Evolutionary conservation across 2,329 filamentous ascomycete genomes (phyloP).

Genomic region (Arthrobotrys sphaeroides): DNA sequence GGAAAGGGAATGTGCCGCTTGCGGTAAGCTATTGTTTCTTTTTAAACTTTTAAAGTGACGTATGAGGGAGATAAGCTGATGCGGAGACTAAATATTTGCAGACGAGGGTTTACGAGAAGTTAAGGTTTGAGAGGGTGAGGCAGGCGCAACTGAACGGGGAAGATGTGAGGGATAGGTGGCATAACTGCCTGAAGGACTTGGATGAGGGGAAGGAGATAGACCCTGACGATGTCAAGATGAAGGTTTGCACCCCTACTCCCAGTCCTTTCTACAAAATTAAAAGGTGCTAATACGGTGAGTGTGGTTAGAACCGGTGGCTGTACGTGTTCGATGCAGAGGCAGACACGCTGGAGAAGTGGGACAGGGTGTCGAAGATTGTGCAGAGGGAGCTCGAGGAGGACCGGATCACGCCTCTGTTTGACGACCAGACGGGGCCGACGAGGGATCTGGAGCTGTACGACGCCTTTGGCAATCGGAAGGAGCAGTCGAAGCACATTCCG

Average conservation of each 20-base stretch:
- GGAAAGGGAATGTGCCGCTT: conserved; percentile 62
- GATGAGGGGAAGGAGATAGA: conserved; percentile 63
- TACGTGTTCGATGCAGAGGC: conserved; percentile 65
- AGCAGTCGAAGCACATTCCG: conserved; percentile 24
- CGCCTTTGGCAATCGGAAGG: conserved; percentile 25
- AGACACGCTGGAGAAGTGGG: conserved; percentile 63
- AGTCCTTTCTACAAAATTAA: neutral
- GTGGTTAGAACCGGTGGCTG: conserved; percentile 62
- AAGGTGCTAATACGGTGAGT: neutral
- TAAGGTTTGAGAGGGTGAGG: conserved; percentile 62
- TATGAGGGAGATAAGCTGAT: neutral
- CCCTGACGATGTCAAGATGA: conserved; percentile 64
- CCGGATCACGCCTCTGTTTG: conserved; percentile 61
- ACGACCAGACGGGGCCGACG: conserved; percentile 24
- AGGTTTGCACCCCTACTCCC: conserved; percentile 45
- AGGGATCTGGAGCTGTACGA: conserved; percentile 44
- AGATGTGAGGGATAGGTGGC: conserved; percentile 63
- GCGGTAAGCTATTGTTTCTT: conserved; percentile 55
- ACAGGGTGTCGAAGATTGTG: conserved; percentile 61
- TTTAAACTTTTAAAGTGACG: neutral
- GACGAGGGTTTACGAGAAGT: conserved; percentile 63
- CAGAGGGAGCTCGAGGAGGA: conserved; percentile 53
- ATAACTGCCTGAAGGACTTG: conserved; percentile 62
- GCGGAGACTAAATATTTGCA: conserved; percentile 44
- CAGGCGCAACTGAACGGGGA: conserved; percentile 64